Conservation (phyloP, 1,284 basidiomycete genomes). For the Ganoderma lingzhi region DNA sequence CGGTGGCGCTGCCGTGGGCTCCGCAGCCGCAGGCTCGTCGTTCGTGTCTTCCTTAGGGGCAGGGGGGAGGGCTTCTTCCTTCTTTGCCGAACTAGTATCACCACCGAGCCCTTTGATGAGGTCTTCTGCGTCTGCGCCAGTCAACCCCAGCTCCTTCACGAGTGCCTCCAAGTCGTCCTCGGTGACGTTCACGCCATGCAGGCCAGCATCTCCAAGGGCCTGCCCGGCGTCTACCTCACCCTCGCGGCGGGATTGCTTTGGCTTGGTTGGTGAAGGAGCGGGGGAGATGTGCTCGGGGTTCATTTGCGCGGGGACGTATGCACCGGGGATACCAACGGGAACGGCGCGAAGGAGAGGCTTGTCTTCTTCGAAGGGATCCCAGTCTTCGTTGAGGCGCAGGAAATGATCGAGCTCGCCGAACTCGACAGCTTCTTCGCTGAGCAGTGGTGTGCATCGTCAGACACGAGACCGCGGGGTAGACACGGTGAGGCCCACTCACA, state of each 20-base stretch:
- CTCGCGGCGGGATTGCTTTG: constrained; percentile 36
- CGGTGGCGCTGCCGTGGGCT: background rate
- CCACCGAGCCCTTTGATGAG: constrained; percentile 65
- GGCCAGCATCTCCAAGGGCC: constrained; percentile 70
- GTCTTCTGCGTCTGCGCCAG: constrained; percentile 75
- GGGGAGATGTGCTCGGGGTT: constrained; percentile 70
- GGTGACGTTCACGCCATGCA: constrained; percentile 80
- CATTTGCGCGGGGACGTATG: constrained; percentile 76
- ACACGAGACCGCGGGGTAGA: background rate
- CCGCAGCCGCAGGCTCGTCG: constrained; percentile 11
- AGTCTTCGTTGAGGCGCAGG: constrained; percentile 75
- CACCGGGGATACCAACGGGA: constrained; percentile 82
- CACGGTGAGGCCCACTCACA: constrained; percentile 45
- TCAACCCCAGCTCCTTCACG: constrained; percentile 76
- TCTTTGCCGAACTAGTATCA: constrained; percentile 6
- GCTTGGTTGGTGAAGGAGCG: constrained; percentile 53
- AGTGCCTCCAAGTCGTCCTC: constrained; percentile 74
- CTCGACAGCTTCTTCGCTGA: constrained; percentile 84
- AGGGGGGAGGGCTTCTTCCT: constrained; percentile 15
- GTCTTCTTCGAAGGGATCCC: constrained; percentile 57
- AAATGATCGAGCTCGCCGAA: constrained; percentile 73
- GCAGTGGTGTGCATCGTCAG: constrained; percentile 6
- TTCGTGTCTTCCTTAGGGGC: constrained; percentile 10
- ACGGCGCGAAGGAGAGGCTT: constrained; percentile 57
- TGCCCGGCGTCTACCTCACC: constrained; percentile 69